Conservation (phyloP, 1,284 basidiomycete genomes). For the Cryptococcus depauperatus region DNA sequence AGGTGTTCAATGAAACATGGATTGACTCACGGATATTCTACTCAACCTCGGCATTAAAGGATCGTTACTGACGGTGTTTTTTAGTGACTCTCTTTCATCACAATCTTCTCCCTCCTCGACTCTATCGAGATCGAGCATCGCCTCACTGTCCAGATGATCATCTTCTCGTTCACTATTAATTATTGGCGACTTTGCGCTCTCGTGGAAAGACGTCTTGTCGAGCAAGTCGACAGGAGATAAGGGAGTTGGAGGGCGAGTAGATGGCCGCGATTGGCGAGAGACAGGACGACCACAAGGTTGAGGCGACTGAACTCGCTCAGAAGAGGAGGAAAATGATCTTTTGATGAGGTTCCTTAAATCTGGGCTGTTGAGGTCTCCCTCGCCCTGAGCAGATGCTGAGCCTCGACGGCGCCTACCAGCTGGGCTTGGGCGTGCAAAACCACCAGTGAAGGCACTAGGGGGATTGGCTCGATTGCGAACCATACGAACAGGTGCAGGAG, state of each 20-base stretch:
- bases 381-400: slow-evolving; percentile 16
- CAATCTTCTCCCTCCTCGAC: slow-evolving; percentile 9
- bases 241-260: slow-evolving; percentile 20
- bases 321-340: slow-evolving; percentile 11
- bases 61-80: slow-evolving; percentile 11
- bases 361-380: slow-evolving; percentile 14
- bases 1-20: too few relatives aligned
- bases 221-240: slow-evolving; percentile 17
- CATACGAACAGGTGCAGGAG: slow-evolving; percentile 22
- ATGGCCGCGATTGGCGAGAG: slow-evolving; percentile 5
- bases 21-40: slow-evolving; percentile 25
- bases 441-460: slow-evolving; percentile 21
- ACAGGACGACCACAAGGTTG: neutral
- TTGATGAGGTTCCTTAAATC: neutral
- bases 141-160: slow-evolving; percentile 2
- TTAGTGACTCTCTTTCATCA: slow-evolving; percentile 21
- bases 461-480: slow-evolving; percentile 15
- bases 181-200: slow-evolving; percentile 23
- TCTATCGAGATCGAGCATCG: slow-evolving; percentile 6
- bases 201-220: slow-evolving; percentile 31
- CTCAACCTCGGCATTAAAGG: slow-evolving; percentile 21
- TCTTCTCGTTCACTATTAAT: slow-evolving; percentile 2
- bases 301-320: slow-evolving; percentile 6
- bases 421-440: slow-evolving; percentile 30
- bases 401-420: slow-evolving; percentile 24